Base-by-base conservation (phyloP, 2,329 filamentous ascomycete genomes). In the Mariannaea elegans region DNA sequence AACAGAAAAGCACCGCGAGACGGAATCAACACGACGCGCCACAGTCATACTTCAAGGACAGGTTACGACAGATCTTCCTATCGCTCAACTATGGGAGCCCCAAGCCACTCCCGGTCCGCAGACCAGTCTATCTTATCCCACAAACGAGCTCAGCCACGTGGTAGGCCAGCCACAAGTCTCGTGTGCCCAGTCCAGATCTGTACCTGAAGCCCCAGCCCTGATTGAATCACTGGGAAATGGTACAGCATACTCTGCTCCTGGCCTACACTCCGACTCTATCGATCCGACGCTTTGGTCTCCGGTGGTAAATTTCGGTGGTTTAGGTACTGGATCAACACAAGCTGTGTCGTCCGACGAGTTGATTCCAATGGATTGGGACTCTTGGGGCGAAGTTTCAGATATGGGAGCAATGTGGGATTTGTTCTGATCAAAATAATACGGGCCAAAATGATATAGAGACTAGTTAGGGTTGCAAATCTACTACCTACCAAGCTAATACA, bases 401-500 rank as follows among this genome's bases (percentile, higher is more conserved):
- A 61, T 54, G 7, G 65, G 60, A 42, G 36, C 39, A n/a, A 51
- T 56, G 4, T 70, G 67, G 67, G 32, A 65, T 39, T 59, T 69
- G 4, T 16, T 66, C 7, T 69, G 55, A 54, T 3, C n/a, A n/a
- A n/a, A n/a, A n/a, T n/a, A n/a, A n/a, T n/a, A n/a, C n/a, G n/a
- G n/a, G n/a, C n/a, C n/a, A n/a, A n/a, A n/a, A n/a, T n/a, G n/a
- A n/a, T n/a, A n/a, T n/a, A n/a, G n/a, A n/a, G n/a, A n/a, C 8
- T 24, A 12, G 23, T 10, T 3, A 18, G 16, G 14, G n/a, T n/a
- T n/a, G n/a, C n/a, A n/a, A n/a, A n/a, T n/a, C n/a, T n/a, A n/a
- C n/a, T n/a, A n/a, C n/a, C n/a, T n/a, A n/a, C n/a, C n/a, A n/a
- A n/a, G n/a, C n/a, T n/a, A n/a, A n/a, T n/a, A n/a, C n/a, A n/a